A percentile compares a stretch with the other conserved stretches of the same genome.
These are phyloP conservation scores for Candida oleophila DNA, from an alignment of 805 yeast species.

Conservation along the genomic window DNA sequence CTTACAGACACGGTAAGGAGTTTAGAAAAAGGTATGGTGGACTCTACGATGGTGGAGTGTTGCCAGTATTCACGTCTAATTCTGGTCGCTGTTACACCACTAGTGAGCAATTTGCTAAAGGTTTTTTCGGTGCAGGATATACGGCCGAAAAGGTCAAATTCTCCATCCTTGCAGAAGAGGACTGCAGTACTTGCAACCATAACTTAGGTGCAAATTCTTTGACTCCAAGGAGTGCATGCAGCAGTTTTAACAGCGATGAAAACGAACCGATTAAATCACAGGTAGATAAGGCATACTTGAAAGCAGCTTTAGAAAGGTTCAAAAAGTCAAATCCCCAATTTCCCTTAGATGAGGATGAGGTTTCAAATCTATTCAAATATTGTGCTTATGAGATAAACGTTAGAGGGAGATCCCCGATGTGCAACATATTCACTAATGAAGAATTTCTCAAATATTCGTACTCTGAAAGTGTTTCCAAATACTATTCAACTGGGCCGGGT, in stretches of 20 bases:
- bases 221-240: conserved; percentile 25
- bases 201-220: conserved; percentile 25
- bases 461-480: conserved; percentile 15
- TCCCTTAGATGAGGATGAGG: conserved; percentile 18
- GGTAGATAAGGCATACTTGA: conserved; percentile 11
- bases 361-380: conserved; percentile 16
- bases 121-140: conserved; percentile 21
- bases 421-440: conserved; percentile 22
- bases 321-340: conserved; percentile 18
- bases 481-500: conserved; percentile 22
- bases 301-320: conserved; percentile 9
- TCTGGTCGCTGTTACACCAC: conserved; percentile 20
- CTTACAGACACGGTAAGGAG: conserved; percentile 19
- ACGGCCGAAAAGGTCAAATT: conserved; percentile 17
- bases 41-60: conserved; percentile 13
- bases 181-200: background rate
- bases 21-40: conserved; percentile 19
- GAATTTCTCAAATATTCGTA: conserved; percentile 21
- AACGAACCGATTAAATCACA: conserved; percentile 12
- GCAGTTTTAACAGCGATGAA: conserved; percentile 16
- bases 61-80: conserved; percentile 22
- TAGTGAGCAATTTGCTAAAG: conserved; percentile 21
- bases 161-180: conserved; percentile 15
- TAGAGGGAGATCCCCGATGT: conserved; percentile 20
- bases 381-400: conserved; percentile 26